A percentile compares a stretch with the other conserved stretches of the same genome.
These are phyloP conservation scores for Debaryomyces udenii DNA, from an alignment of 1,139 yeast genomes.

Conservation along the genomic window DNA sequence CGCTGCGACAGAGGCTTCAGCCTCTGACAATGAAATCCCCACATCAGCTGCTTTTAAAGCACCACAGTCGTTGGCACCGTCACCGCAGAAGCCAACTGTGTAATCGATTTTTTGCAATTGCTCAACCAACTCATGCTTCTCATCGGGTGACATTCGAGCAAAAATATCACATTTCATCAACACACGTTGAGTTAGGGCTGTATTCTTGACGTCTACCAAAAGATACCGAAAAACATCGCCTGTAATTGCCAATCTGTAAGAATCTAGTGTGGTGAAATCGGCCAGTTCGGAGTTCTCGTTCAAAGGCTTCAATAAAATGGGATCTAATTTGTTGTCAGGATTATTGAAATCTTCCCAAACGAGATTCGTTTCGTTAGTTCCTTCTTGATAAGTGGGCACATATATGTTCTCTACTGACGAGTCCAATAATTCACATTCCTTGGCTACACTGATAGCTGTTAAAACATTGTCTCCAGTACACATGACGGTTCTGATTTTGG, in stretches of 20 bases:
- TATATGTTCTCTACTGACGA: constrained; percentile 52
- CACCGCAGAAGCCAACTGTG: constrained; percentile 97
- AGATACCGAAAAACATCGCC: constrained; percentile 88
- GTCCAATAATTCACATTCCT: constrained; percentile 72
- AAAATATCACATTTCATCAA: constrained; percentile 76
- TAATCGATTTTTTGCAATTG: constrained; percentile 82
- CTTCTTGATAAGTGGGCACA: constrained; percentile 63
- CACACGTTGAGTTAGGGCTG: constrained; percentile 52
- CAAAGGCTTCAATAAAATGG: constrained; percentile 59
- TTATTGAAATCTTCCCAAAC: constrained; percentile 70
- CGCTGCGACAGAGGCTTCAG: constrained; percentile 98
- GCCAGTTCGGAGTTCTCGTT: constrained; percentile 28
- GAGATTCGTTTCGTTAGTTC: constrained; percentile 37
- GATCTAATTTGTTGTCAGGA: constrained; percentile 56
- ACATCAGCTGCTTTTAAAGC: constrained; percentile 97
- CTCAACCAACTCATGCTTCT: constrained; percentile 91
- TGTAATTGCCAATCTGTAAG: constrained; percentile 78
- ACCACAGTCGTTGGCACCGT: constrained; percentile 97
- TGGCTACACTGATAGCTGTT: constrained; percentile 92
- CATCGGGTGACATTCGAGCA: constrained; percentile 99
- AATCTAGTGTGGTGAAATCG: constrained; percentile 16
- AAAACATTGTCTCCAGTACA: constrained; percentile 96
- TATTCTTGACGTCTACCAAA: constrained; percentile 56
- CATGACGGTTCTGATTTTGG: constrained; percentile 85
- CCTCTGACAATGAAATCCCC: constrained; percentile 93